Conservation (phyloP, 2,329 filamentous ascomycete genomes). For the Xylariaceae sp. region DNA sequence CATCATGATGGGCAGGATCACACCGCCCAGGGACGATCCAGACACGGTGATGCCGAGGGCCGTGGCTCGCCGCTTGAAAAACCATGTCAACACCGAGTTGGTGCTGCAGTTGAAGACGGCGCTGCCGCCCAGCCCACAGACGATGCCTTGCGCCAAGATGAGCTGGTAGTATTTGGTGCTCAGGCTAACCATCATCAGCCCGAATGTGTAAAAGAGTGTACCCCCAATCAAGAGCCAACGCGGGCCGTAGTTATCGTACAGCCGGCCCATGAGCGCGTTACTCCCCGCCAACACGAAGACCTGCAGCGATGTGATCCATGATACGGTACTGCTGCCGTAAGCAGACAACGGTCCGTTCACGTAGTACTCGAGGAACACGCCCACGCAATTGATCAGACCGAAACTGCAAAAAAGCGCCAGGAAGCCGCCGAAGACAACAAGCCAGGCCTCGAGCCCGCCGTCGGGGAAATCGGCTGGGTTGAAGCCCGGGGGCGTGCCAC, state of each 20-base stretch:
- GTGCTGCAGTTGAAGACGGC: slow-evolving; percentile 15
- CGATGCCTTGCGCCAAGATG: slow-evolving; percentile 33
- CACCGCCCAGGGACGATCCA: slow-evolving; percentile 46
- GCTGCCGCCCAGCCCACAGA: slow-evolving; percentile 27
- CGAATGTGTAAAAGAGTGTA: slow-evolving; percentile 50
- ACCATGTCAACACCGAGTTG: slow-evolving; percentile 40
- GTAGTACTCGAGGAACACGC: slow-evolving; percentile 57
- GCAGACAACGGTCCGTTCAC: slow-evolving; percentile 37
- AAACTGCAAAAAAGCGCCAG: slow-evolving; percentile 23
- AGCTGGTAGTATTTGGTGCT: slow-evolving; percentile 36
- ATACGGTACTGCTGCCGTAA: slow-evolving; percentile 46
- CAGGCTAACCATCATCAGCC: slow-evolving; percentile 58
- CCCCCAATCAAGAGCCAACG: slow-evolving; percentile 43
- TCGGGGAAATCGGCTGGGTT: slow-evolving; percentile 54
- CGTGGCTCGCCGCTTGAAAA: slow-evolving; percentile 40
- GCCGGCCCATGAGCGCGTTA: slow-evolving; percentile 24
- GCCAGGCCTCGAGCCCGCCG: slow-evolving; percentile 54
- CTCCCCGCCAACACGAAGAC: slow-evolving; percentile 41
- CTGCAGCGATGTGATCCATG: slow-evolving; percentile 55
- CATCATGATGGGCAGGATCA: slow-evolving; percentile 54
- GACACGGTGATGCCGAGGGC: slow-evolving; percentile 44
- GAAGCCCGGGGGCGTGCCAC: slow-evolving; percentile 26
- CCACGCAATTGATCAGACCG: slow-evolving; percentile 38
- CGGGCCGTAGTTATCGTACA: slow-evolving; percentile 16
- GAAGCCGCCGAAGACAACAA: slow-evolving; percentile 47